phyloP scores from a whole-genome alignment of 2,329 filamentous ascomycete species.

The Fusarium udum region DNA sequence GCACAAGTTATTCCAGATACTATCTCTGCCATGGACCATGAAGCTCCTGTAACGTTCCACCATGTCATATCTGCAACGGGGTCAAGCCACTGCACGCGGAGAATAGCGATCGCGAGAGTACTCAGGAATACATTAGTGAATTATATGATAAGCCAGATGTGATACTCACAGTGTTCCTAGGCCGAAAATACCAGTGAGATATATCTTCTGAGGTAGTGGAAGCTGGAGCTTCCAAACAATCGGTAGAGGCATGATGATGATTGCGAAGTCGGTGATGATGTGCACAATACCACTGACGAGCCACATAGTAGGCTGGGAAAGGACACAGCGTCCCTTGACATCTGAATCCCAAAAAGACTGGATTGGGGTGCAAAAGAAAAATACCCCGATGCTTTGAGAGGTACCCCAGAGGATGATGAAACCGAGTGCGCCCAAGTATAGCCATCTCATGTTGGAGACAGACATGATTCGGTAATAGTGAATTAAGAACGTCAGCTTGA shows the following conservation, averaged over 20 bases:
- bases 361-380: not conserved
- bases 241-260: slow-evolving; percentile 24
- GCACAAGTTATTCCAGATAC: slow-evolving; percentile 32
- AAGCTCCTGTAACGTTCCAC: slow-evolving; percentile 29
- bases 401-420: not conserved
- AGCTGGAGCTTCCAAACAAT: slow-evolving; percentile 27
- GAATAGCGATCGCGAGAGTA: slow-evolving; percentile 18
- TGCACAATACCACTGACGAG: slow-evolving; percentile 13
- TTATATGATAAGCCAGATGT: accelerated
- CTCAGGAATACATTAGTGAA: not conserved
- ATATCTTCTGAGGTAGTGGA: slow-evolving; percentile 7
- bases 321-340: slow-evolving; percentile 3
- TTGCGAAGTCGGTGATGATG: slow-evolving; percentile 23
- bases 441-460: slow-evolving; percentile 15
- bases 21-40: slow-evolving; percentile 34
- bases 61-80: slow-evolving; percentile 19
- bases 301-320: not conserved
- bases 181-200: slow-evolving; percentile 22
- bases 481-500: slow-evolving; percentile 30
- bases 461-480: slow-evolving; percentile 35
- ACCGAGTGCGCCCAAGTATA: not conserved
- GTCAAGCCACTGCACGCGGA: slow-evolving; percentile 32
- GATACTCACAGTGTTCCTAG: slow-evolving; percentile 25
- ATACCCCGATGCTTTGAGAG: not conserved
- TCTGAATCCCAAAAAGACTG: slow-evolving; percentile 22